A percentile compares a stretch with the other conserved stretches of the same genome.
phyloP scores from a whole-genome alignment of 768 basidiomycete species.

The Pulveroboletus sp. region DNA sequence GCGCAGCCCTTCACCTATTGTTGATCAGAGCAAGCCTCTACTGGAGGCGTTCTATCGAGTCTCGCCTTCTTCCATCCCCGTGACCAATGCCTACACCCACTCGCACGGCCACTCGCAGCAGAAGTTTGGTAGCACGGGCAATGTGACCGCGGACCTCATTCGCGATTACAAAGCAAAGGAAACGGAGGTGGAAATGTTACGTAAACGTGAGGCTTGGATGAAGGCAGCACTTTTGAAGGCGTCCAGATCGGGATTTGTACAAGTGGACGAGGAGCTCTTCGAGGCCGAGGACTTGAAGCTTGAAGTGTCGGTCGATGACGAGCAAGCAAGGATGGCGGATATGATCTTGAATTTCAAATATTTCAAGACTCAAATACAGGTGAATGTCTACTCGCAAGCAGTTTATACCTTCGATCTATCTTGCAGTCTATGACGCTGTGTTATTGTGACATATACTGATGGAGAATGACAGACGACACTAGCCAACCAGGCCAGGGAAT shows the following conservation, averaged over 20 bases:
- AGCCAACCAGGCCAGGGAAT: slow-evolving; percentile 67
- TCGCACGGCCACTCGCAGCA: slow-evolving; percentile 35
- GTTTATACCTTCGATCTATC: neutral
- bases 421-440: neutral
- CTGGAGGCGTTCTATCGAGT: slow-evolving; percentile 57
- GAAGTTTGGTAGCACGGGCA: slow-evolving; percentile 55
- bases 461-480: slow-evolving; percentile 52
- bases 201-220: slow-evolving; percentile 83
- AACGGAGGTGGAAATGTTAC: slow-evolving; percentile 69
- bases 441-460: slow-evolving; percentile 10
- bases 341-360: slow-evolving; percentile 82
- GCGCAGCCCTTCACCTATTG: slow-evolving; percentile 55
- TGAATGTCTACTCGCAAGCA: slow-evolving; percentile 33
- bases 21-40: slow-evolving; percentile 54
- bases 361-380: slow-evolving; percentile 83
- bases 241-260: slow-evolving; percentile 71
- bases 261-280: slow-evolving; percentile 50
- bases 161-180: slow-evolving; percentile 82
- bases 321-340: slow-evolving; percentile 56
- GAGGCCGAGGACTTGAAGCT: slow-evolving; percentile 33
- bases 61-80: slow-evolving; percentile 39
- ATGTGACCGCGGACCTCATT: slow-evolving; percentile 69
- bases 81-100: slow-evolving; percentile 46
- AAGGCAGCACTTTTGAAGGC: slow-evolving; percentile 75
- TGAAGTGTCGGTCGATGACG: slow-evolving; percentile 34